These are phyloP conservation scores for Blastocystis sp. DNA, from an alignment of 352 stramenopile genomes.

Conservation along the genomic window DNA sequence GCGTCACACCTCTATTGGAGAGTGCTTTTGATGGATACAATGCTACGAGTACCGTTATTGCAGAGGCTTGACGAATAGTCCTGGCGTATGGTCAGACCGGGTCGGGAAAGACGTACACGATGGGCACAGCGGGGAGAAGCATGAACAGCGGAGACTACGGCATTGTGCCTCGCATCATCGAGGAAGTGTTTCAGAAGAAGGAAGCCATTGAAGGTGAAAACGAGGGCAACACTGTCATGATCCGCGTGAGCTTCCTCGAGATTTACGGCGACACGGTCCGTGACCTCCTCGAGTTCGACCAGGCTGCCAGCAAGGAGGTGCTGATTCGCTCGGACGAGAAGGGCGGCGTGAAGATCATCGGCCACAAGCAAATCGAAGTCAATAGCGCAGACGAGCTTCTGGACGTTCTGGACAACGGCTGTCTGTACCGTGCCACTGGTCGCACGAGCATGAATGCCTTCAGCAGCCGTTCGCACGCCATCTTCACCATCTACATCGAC, in stretches of 20 bases:
- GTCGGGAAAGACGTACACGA: constrained; percentile 91
- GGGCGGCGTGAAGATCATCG: constrained; percentile 80
- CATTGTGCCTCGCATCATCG: constrained; percentile 82
- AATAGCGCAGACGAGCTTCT: constrained; percentile 81
- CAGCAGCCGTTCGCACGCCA: constrained; percentile 83
- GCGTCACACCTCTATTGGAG: constrained; percentile 78
- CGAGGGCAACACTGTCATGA: constrained; percentile 77
- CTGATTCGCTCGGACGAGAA: constrained; percentile 82
- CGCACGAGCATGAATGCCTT: constrained; percentile 86
- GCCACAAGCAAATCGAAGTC: constrained; percentile 80
- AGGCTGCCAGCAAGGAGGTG: constrained; percentile 79
- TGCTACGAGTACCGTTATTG: constrained; percentile 39
- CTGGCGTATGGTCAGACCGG: constrained; percentile 82
- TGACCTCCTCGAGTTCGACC: constrained; percentile 86
- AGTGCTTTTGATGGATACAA: constrained; percentile 71
- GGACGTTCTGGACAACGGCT: constrained; percentile 79
- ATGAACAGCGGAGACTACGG: constrained; percentile 75
- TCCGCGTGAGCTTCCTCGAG: constrained; percentile 91
- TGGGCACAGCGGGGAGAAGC: constrained; percentile 78
- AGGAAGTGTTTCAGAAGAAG: constrained; percentile 74
- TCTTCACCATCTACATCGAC: constrained; percentile 83
- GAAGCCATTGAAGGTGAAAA: constrained; percentile 71
- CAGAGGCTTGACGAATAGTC: constrained; percentile 73
- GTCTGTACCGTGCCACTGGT: constrained; percentile 79
- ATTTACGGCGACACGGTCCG: constrained; percentile 97